Evolutionary conservation across 208 protist species (phyloP), one percentile per base, ranked within the genome.

Genomic region (Trypanosoma congolense): DNA sequence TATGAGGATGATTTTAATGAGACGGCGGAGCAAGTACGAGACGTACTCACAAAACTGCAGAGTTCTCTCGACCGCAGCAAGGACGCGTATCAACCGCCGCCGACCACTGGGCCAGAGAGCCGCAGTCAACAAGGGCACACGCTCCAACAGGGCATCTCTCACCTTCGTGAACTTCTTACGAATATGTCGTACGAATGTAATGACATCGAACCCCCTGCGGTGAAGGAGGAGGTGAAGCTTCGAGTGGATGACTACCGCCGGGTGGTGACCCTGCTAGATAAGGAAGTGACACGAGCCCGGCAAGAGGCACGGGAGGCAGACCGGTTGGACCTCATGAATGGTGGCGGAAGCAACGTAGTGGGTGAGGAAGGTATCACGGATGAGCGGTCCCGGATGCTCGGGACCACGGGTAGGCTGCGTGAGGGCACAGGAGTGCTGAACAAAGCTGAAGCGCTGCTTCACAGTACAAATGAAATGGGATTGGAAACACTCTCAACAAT

Each of bases 111-210:
- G 1, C 77, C 51, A 33, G 4, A 26, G 21, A 56, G 43, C 31
- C 51, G 51, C 25, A 28, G 14, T 4, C 52, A 59, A 18, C 44
- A 46, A 0, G 28, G 10, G 5, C 36, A 59, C 21, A 26, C 30
- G 41, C 26, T 76, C 8, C 70, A 80, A 64, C 76, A 89, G 43
- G 42, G 56, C 19, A 31, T 80, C 14, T 57, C 69, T 0, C 70
- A 82, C 48, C 46, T 77, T 5, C 77, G 80, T 33, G 76, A 87
- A 24, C 28, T 86, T 25, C 22, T 92, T 9, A 87, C 69, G 9
- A 83, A 70, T 44, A 92, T 92, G 85, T 67, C 40, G 21, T 83
- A 84, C 31, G 85, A 92, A 49, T 57, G 71, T 46, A 73, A 70
- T 21, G 81, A 85, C 36, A 40, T 83, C 1, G 56, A 29, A 16